Base-by-base conservation (phyloP, 805 yeast species). In the Cephaloascus albidus region DNA sequence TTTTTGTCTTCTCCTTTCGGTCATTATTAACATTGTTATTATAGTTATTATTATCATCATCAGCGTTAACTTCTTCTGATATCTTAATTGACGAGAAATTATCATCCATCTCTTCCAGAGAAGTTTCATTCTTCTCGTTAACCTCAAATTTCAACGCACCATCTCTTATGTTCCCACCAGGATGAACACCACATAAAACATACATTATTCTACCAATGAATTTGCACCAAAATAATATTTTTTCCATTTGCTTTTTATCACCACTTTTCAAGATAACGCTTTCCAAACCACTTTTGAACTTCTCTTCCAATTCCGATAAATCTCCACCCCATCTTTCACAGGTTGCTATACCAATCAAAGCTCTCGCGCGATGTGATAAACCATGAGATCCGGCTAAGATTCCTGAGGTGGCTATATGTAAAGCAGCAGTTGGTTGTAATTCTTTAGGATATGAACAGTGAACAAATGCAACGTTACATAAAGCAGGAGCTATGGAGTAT, bases 281-380 rank as follows among this genome's bases (percentile, higher is more conserved):
- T 46, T 74, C 78, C 30, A 77, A 53, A 5, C 62, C 60, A 10
- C 63, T 54, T 46, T 72, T 72, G 48, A 65, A 71, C 17, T 45
- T 54, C 40, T 66, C 72, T 45, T 77, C 80, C 36, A 62, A 58
- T 33, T 72, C 76, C 14, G 86, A 83, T 12, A 82, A 61, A 45
- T 81, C 87, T 3, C 84, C 86, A 28, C 90, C 90, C 90, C 90
- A 84, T 46, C 93, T 65, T 48, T 81, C 85, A 59, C 87, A 78
- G 19, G 83, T 61, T 2, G 87, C 85, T 23, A 83, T 70, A 0
- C 90, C 90, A 10, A 82, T 70, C 36, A 84, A 58, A 0, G 86
- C 87, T 40, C 89, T 63, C 2, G 77, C 77, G 46, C 79, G 70
- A 53, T 84, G 90, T 1, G 86, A 75, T 36, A 83, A 57, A 4